These are phyloP conservation scores for Hyaloscypha bicolor DNA, from an alignment of 495 filamentous ascomycete genomes.

Conservation along the genomic window DNA sequence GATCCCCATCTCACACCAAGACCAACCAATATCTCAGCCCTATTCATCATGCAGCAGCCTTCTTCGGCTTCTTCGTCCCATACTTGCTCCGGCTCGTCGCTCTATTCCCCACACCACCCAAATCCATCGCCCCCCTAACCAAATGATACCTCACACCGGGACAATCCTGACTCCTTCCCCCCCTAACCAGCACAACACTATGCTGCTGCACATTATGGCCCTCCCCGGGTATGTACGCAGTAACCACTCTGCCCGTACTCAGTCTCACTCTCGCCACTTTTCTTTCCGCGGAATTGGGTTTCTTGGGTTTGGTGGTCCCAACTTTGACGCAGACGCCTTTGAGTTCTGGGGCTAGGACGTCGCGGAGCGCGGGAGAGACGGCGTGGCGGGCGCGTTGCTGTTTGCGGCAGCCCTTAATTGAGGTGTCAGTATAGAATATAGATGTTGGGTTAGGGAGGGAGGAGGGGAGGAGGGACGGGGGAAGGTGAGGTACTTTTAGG, in stretches of 20 bases:
- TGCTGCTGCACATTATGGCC: slow-evolving; percentile 99
- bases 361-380: slow-evolving; percentile 79
- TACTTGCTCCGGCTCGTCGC: slow-evolving; percentile 90
- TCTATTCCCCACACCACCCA: slow-evolving; percentile 89
- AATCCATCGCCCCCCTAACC: slow-evolving; percentile 88
- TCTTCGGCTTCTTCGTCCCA: slow-evolving; percentile 98
- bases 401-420: slow-evolving; percentile 67
- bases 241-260: slow-evolving; percentile 84
- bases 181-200: slow-evolving; percentile 90
- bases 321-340: slow-evolving; percentile 97
- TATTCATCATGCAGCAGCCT: slow-evolving; percentile 38
- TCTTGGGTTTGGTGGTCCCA: slow-evolving; percentile 91
- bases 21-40: background rate
- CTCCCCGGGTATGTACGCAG: slow-evolving; percentile 92
- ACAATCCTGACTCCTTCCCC: slow-evolving; percentile 93
- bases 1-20: background rate
- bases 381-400: slow-evolving; percentile 77
- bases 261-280: slow-evolving; percentile 89
- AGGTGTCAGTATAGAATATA: background rate
- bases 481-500: slow-evolving; percentile 40
- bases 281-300: slow-evolving; percentile 94
- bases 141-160: slow-evolving; percentile 96
- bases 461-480: slow-evolving; percentile 6
- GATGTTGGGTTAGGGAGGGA: background rate
- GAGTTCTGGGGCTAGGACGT: slow-evolving; percentile 70